Base-by-base conservation (phyloP, 1,284 basidiomycete genomes). In the Cerioporus squamosus region DNA sequence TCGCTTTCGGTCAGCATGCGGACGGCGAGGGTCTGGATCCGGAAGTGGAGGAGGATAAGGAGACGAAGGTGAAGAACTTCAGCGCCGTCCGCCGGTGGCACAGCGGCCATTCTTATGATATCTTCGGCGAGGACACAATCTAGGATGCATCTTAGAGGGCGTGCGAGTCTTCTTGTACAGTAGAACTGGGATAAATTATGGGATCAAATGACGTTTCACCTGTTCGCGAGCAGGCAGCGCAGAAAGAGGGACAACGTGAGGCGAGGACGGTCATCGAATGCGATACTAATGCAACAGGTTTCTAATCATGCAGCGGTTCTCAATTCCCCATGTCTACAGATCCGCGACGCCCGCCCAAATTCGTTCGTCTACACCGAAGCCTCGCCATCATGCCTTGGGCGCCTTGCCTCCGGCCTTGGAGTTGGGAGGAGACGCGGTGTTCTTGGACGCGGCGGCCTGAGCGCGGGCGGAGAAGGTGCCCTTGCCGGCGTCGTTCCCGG, bases 401-500 rank as follows among this genome's bases (percentile, higher is more conserved):
- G 63, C 64, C 62, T 68, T 69, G 52, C 62, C 53, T 14, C 52
- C 42, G 33, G 33, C 55, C 59, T 54, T 50, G 46, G 59, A 60
- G 67, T 62, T 68, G 38, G 65, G 56, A 57, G 56, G 55, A 39
- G 45, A 54, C 14, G 61, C 65, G 53, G 64, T 63, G 62, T 68
- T 70, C 53, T 60, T 59, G 17, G 67, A 57, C 24, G 71, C 73
- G 29, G 65, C 65, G 39, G 64, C 45, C 63, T 72, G 72, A 24
- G 64, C 66, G 57, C 73, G 71, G 18, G 72, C 57, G 42, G 71
- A 60, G 66, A 71, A 72, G 56, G 60, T 52, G 53, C 63, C 67
- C 67, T 74, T 74, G 61, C 69, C 58, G 51, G 67, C 63, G 58
- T 73, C 72, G 50, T 62, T 67, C 22, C 72, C 73, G 33, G 59